Conservation (phyloP, 2,329 filamentous ascomycete species). For the Exophiala oligosperma region DNA sequence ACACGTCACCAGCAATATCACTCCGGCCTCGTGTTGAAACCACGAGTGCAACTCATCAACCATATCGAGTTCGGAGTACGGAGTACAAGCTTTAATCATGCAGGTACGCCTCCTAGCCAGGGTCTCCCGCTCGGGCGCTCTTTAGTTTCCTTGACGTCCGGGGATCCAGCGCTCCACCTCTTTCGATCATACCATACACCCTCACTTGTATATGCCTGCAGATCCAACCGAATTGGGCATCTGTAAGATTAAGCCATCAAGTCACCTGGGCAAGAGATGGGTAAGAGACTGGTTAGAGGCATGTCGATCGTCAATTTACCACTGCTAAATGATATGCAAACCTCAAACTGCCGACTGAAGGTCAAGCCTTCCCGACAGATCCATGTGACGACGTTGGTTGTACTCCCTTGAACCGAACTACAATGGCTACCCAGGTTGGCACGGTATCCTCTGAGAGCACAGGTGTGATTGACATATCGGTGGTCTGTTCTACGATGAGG, state of each 20-base stretch:
- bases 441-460: not conserved
- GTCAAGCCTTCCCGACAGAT: not conserved
- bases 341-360: not conserved
- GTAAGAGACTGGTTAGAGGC: not conserved
- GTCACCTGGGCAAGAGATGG: not conserved
- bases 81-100: too few relatives aligned
- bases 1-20: too few relatives aligned
- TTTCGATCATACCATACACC: not conserved
- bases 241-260: conserved; percentile 8
- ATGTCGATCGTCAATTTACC: conserved; percentile 8
- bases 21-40: too few relatives aligned
- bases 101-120: not conserved
- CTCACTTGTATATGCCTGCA: not conserved
- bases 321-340: conserved; percentile 3
- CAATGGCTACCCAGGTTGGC: not conserved
- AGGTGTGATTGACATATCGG: not conserved
- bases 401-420: not conserved
- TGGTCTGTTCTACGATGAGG: not conserved
- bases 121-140: not conserved
- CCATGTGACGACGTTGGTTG: not conserved
- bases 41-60: too few relatives aligned
- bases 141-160: not conserved
- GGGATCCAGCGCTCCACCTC: not conserved
- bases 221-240: conserved; percentile 9
- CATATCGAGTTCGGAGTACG: too few relatives aligned